phyloP scores from a whole-genome alignment of 202 grass and related monocot species.

The Dendrocalamus latiflorus region DNA sequence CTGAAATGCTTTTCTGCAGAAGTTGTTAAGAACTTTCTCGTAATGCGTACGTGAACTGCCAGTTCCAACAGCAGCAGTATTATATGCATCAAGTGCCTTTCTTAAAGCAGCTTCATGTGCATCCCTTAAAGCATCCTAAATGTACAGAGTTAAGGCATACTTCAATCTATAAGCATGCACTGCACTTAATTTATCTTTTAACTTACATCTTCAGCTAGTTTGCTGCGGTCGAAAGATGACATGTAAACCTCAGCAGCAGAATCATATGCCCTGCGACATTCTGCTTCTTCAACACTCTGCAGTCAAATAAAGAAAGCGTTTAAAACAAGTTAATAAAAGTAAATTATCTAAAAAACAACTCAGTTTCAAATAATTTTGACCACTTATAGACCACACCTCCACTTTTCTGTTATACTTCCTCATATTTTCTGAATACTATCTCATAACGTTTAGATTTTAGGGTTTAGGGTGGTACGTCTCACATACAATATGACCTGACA shows the following conservation, averaged over 20 bases:
- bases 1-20: too few species aligned
- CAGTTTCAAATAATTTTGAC: slow-evolving; percentile 4
- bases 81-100: too few species aligned
- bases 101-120: too few species aligned
- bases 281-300: slow-evolving; percentile 82
- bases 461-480: background rate
- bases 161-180: too few species aligned
- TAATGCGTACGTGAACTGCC: too few species aligned
- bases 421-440: background rate
- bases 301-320: slow-evolving; percentile 9
- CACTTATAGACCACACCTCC: background rate
- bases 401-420: background rate
- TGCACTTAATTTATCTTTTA: too few species aligned
- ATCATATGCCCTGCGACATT: slow-evolving; percentile 72
- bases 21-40: too few species aligned
- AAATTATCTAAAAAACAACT: background rate
- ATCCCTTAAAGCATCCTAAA: too few species aligned
- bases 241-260: slow-evolving; percentile 53
- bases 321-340: slow-evolving; percentile 14
- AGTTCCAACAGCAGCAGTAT: too few species aligned
- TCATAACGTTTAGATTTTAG: background rate
- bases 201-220: slow-evolving; percentile 71
- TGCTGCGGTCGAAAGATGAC: slow-evolving; percentile 50
- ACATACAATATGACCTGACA: background rate
- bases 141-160: too few species aligned